Base-by-base conservation (phyloP, 1,284 basidiomycete species). In the Cryptococcus deneoformans region DNA sequence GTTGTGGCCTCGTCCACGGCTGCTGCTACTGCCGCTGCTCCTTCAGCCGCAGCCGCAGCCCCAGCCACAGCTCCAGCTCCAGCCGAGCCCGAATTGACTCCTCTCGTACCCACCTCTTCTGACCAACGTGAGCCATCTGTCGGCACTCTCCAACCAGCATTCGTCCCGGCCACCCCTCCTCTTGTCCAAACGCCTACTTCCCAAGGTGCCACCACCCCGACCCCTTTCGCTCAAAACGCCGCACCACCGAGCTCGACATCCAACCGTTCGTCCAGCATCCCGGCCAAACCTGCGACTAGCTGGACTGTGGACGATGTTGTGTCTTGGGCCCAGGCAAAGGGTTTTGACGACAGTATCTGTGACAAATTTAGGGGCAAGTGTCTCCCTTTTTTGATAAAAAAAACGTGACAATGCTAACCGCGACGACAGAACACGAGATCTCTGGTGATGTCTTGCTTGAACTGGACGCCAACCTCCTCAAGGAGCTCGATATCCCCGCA, bases 391-490 rank as follows among this genome's bases (percentile, higher is more conserved):
- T 20, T 20, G 20, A 20, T 20, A 20, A 20, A 20, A 20, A 20
- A 20, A 12, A 16, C 11, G 39, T 36, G 4, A 29, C 11, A 1
- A 5, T 50, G 57, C 62, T 63, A 52, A 66, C 52, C 43, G n/a
- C 20, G 35, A 34, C 36, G 16, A 29, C 71, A 89, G 92, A 96
- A 77, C 94, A 99, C 84, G 95, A 99, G 77, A 99, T 99, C 59
- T 90, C 92, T 0, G 95, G 96, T 12, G 96, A 99, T 68, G 90
- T 98, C 24, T 83, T 99, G 5, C 84, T 99, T 56, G 94, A 97
- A 67, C 88, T 99, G 64, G 93, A 98, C 67, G 86, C 88, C 51
- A 89, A 88, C 67, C 82, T 96, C 16, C 86, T 99, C 68, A 98
- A 98, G 79, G 96, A 99, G 79, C 89, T 99, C 59, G 96, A 95